Base-by-base conservation (phyloP, 1,284 basidiomycete species). In the Cerrena zonata region DNA sequence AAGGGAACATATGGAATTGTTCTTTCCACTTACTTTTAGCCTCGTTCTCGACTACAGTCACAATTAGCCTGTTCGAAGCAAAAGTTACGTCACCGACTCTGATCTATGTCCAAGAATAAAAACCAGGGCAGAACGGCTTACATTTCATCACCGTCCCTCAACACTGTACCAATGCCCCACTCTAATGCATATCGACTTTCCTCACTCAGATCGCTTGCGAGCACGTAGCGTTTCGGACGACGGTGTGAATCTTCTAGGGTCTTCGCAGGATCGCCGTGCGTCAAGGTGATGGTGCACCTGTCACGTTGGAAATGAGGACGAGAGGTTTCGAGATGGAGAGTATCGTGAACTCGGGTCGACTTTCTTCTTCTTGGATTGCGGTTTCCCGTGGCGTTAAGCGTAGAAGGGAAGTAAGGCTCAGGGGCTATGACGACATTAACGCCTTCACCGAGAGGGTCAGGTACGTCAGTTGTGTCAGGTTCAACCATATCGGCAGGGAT, bases 151-250 rank as follows among this genome's bases (percentile, higher is more conserved):
- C 95, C 95, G 67, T 98, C 94, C 55, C 94, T 75, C 53, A 97
- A 71, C 0, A 98, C 95, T 0, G 95, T 98, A 4, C 95, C 95
- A 54, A 98, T 94, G 1, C 90, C 93, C 92, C 93, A 95, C 65
- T 95, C 92, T 5, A 95, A 80, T 0, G 94, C 93, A 68, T 92
- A 96, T 34, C 87, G 76, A 68, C 83, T 86, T 72, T 96, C 94
- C 59, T 96, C 90, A 56, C 89, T 93, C 60, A 98, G 68, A 76
- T 99, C 95, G 62, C 91, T 95, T 2, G 92, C 89, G 18, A 98
- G 87, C 4, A 97, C 77, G 67, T 98, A 99, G 41, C 79, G 77
- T 60, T 84, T 82, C 53, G 70, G 73, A 52, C 80, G 77, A 58
- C 87, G 77, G 25, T 76, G 78, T 18, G 66, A 70, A 51, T 69